These are phyloP conservation scores for Trametes cingulata DNA, from an alignment of 768 basidiomycete genomes.

Conservation along the genomic window DNA sequence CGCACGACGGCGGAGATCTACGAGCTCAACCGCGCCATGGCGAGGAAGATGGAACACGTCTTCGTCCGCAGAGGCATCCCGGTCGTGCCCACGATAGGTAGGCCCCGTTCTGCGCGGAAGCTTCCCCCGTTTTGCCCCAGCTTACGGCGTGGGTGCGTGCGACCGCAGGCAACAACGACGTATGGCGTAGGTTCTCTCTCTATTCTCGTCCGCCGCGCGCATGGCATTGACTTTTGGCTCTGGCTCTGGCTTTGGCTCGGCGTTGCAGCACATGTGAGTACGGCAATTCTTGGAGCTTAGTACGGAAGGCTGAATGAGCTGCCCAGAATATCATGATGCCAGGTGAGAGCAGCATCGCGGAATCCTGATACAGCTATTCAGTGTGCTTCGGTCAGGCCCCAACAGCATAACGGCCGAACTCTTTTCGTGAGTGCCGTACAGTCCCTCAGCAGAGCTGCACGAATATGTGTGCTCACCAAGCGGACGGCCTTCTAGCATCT, in stretches of 20 bases:
- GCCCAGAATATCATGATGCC: conserved; percentile 64
- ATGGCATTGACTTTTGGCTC: conserved; percentile 22
- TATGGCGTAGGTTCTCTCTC: conserved; percentile 66
- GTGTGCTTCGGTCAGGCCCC: conserved; percentile 45
- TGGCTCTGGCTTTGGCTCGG: too few species aligned
- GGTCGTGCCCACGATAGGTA: conserved; percentile 79
- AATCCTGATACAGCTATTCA: background rate
- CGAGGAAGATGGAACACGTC: conserved; percentile 68
- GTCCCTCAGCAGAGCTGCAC: background rate
- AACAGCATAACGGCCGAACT: conserved; percentile 71
- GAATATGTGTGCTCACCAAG: conserved; percentile 9
- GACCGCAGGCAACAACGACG: conserved; percentile 80
- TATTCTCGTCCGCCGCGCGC: background rate
- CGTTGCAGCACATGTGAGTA: conserved; percentile 58
- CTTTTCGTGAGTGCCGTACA: conserved; percentile 53
- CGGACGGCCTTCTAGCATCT: conserved; percentile 53
- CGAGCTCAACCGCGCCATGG: conserved; percentile 65
- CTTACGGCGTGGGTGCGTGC: conserved; percentile 3
- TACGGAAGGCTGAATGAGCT: conserved; percentile 13
- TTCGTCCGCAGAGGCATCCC: conserved; percentile 72
- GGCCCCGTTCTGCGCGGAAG: conserved; percentile 22
- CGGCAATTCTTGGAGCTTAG: conserved; percentile 3
- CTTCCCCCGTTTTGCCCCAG: conserved; percentile 7
- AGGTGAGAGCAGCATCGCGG: conserved; percentile 42
- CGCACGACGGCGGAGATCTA: conserved; percentile 82